Evolutionary conservation across 352 stramenopile species (phyloP).

Genomic region (Pelagophyceae sp.): DNA sequence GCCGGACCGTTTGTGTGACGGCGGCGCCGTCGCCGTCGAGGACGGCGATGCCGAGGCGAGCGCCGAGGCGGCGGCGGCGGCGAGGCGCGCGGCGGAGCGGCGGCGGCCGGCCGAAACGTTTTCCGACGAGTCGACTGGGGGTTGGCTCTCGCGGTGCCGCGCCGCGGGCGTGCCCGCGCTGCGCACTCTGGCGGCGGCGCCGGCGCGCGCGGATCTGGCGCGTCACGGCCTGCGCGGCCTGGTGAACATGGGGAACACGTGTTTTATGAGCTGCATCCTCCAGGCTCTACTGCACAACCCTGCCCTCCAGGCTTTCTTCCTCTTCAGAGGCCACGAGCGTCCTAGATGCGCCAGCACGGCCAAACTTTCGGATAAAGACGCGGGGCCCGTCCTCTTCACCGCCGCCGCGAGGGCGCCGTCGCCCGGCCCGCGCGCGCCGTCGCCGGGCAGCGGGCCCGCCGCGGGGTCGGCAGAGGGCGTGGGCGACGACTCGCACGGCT

Average conservation of each 20-base stretch:
- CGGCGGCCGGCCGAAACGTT: no score
- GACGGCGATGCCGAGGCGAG: background rate
- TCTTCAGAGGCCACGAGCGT: constrained; percentile 16
- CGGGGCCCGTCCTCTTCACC: no score
- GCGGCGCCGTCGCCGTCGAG: constrained; percentile 14
- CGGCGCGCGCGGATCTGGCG: constrained; percentile 8
- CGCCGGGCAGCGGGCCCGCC: constrained; percentile 15
- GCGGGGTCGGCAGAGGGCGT: constrained; percentile 24
- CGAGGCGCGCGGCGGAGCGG: no score
- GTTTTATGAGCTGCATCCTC: constrained; percentile 39
- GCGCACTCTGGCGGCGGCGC: constrained; percentile 15
- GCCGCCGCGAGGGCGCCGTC: no score
- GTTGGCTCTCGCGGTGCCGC: constrained; percentile 7
- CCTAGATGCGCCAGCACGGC: background rate
- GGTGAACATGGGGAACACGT: constrained; percentile 37
- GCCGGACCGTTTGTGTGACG: constrained; percentile 14
- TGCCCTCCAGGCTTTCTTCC: constrained; percentile 16
- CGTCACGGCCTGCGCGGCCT: constrained; percentile 31
- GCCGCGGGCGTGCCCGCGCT: constrained; percentile 18
- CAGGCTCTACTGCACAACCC: constrained; percentile 30
- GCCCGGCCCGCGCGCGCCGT: no score
- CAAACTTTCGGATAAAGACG: no score
- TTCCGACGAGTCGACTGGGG: background rate
- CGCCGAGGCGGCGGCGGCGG: no score
- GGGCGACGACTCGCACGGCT: background rate